These are phyloP conservation scores for Magnolia officinalis DNA, from an alignment of 164 flowering plant genomes.

Conservation along the genomic window DNA sequence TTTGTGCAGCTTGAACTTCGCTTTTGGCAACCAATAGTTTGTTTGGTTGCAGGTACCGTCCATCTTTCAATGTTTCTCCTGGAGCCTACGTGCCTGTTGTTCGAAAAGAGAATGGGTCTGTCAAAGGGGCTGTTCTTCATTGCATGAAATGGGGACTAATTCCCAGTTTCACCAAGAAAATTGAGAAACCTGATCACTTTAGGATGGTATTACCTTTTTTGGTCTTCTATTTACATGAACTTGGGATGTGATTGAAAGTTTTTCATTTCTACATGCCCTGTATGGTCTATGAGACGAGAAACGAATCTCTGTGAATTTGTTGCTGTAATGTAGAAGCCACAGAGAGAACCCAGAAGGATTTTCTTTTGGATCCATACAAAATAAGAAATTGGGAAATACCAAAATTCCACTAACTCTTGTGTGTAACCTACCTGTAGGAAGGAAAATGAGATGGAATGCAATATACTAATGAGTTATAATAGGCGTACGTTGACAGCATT, in stretches of 20 bases:
- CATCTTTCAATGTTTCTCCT: slow-evolving; percentile 74
- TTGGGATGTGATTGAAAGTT: slow-evolving; percentile 3
- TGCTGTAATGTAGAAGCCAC: not conserved
- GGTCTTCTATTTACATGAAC: not conserved
- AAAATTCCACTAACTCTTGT: too few species aligned
- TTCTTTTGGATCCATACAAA: too few species aligned
- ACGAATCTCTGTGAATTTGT: not conserved
- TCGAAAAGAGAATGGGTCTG: slow-evolving; percentile 48
- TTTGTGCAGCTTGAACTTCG: not conserved
- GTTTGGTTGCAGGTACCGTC: slow-evolving; percentile 55
- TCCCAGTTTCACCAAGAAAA: slow-evolving; percentile 88
- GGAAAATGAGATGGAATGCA: too few species aligned
- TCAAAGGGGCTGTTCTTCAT: slow-evolving; percentile 49
- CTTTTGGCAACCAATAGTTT: not conserved
- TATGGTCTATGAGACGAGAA: not conserved
- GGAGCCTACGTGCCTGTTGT: slow-evolving; percentile 73
- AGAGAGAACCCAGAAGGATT: not conserved
- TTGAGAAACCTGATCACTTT: slow-evolving; percentile 80
- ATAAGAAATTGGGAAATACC: too few species aligned
- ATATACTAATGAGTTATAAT: too few species aligned
- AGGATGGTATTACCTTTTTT: slow-evolving; percentile 54
- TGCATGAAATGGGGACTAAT: slow-evolving; percentile 97
- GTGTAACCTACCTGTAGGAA: too few species aligned
- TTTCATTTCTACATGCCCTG: not conserved
- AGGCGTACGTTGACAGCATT: too few species aligned